phyloP scores from a whole-genome alignment of 139 green algal genomes.

The Nannochloris sp. region DNA sequence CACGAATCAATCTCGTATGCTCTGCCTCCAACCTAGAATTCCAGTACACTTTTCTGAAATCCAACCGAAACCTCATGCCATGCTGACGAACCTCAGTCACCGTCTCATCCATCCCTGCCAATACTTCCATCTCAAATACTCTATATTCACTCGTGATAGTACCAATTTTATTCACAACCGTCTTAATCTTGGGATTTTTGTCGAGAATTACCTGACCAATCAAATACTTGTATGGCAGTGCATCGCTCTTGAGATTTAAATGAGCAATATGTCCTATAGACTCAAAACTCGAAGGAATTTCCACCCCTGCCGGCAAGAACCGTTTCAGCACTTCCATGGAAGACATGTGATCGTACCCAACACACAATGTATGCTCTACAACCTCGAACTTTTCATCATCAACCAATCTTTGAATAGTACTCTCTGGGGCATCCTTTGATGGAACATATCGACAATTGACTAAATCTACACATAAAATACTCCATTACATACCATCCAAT shows the following conservation, averaged over 20 bases:
- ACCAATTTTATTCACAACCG: constrained; percentile 93
- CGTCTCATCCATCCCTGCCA: constrained; percentile 62
- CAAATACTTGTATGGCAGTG: constrained; percentile 69
- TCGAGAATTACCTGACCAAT: constrained; percentile 83
- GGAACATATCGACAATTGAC: too few relatives aligned
- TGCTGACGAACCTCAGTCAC: constrained; percentile 68
- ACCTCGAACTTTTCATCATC: background rate
- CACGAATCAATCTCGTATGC: constrained; percentile 75
- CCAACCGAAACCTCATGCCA: constrained; percentile 69
- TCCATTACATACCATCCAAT: too few relatives aligned
- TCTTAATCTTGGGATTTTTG: constrained; percentile 86
- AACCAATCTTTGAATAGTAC: too few relatives aligned
- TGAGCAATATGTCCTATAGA: constrained; percentile 92
- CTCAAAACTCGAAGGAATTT: constrained; percentile 89
- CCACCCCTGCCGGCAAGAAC: constrained; percentile 55
- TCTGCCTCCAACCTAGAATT: constrained; percentile 94
- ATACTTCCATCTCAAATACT: constrained; percentile 89
- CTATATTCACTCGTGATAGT: constrained; percentile 89
- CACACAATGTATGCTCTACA: background rate
- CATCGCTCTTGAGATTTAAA: constrained; percentile 84
- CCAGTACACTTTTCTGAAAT: constrained; percentile 96
- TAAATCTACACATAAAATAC: too few relatives aligned
- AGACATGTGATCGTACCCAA: background rate
- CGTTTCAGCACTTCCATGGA: constrained; percentile 29
- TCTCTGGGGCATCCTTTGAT: too few relatives aligned